Evolutionary conservation across 2,329 filamentous ascomycete genomes (phyloP), one percentile per base, ranked within the genome.

Genomic region (Daldinia eschscholtzii): DNA sequence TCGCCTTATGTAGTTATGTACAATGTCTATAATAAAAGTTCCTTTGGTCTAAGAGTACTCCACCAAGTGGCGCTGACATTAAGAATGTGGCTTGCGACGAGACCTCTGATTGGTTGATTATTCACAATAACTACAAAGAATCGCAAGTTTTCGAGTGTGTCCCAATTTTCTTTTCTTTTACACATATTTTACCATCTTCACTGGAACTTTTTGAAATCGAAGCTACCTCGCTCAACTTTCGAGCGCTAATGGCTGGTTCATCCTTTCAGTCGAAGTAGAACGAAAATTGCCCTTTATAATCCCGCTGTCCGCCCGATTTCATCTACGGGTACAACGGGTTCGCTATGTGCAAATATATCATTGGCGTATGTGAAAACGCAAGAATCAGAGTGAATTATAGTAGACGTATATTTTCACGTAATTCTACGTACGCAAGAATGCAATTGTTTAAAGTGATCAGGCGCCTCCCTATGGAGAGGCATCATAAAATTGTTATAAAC

Each of bases 321-420:
- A 61, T 74, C 73, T 70, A 80, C 81, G 83, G 82, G 84, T 82
- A 82, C 81, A 79, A 80, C 82, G 83, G 87, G 86, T 89, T 89
- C 87, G 87, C 87, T 89, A 86, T 86, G 86, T 80, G 86, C 86
- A 83, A 79, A 88, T 85, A 89, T 85, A 35, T 58, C 46, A 50
- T 64, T 9, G 23, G 20, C 30, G 42, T n/a, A 20, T 46, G 42
- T 39, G 46, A 35, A 35, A n/a, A 39, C 15, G 12, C 12, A 35
- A 28, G 18, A 44, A 35, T 35, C 2, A 2, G 20, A 28, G 15
- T 20, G 7, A 6, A n/a, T 18, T 13, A 41, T 10, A 28, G 18
- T 41, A 18, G 33, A 26, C 41, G 53, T 4, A 42, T 41, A n/a
- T 23, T 15, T 39, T 10, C 9, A 20, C 33, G 5, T 23, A 33